Percentiles rank a stretch among this genome's conserved stretches.
Evolutionary conservation across 1,284 basidiomycete genomes (phyloP).

Genomic region (Xerocomus minutiporus): DNA sequence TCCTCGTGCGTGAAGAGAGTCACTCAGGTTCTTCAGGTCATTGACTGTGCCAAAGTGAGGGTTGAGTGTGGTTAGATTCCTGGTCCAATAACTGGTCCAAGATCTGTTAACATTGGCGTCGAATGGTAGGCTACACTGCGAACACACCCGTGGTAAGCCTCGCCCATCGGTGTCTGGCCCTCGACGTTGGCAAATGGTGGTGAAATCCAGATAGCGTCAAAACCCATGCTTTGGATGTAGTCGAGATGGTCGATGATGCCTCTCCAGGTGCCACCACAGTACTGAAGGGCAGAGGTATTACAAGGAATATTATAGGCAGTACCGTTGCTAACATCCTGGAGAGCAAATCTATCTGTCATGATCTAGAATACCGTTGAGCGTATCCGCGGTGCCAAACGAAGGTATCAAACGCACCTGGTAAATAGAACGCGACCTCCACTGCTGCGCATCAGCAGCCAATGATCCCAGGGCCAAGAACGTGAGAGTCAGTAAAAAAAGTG

Average conservation of each 20-base stretch:
- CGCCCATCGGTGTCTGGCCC: slow-evolving; percentile 55
- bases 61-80: slow-evolving; percentile 59
- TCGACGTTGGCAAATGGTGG: slow-evolving; percentile 64
- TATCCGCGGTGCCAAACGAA: background rate
- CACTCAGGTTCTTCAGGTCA: slow-evolving; percentile 60
- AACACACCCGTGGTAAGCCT: slow-evolving; percentile 58
- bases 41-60: slow-evolving; percentile 58
- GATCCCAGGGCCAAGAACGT: slow-evolving; percentile 12
- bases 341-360: slow-evolving; percentile 73
- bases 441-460: slow-evolving; percentile 34
- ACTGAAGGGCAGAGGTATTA: slow-evolving; percentile 49
- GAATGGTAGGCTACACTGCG: no score
- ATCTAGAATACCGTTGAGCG: slow-evolving; percentile 31
- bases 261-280: slow-evolving; percentile 74
- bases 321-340: slow-evolving; percentile 43
- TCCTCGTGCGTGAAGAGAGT: slow-evolving; percentile 57
- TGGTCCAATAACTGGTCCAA: slow-evolving; percentile 49
- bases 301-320: slow-evolving; percentile 37
- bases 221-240: slow-evolving; percentile 74
- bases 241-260: slow-evolving; percentile 68
- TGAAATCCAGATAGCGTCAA: slow-evolving; percentile 69
- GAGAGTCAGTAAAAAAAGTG: slow-evolving; percentile 11
- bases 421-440: slow-evolving; percentile 39
- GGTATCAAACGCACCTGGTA: slow-evolving; percentile 34
- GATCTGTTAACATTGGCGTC: background rate